Evolutionary conservation across 108 stramenopile species (phyloP).

Genomic region (Pseudonitzschia delicatissima): DNA sequence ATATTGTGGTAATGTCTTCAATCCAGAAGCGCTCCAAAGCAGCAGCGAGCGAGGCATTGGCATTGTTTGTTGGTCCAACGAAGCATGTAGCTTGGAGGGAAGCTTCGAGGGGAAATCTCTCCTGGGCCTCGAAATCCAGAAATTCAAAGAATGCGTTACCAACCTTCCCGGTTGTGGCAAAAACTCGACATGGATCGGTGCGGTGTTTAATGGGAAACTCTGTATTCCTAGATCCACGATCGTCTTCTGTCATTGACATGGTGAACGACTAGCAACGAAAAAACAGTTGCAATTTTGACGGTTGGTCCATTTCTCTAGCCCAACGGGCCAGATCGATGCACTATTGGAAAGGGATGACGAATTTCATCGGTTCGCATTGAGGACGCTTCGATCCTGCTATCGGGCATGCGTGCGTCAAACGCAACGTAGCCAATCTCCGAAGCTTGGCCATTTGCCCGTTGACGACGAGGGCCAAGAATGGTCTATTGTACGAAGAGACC

Average conservation of each 20-base stretch:
- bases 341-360: constrained; percentile 14
- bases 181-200: constrained; percentile 24
- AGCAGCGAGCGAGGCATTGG: constrained; percentile 7
- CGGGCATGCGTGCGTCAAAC: constrained; percentile 13
- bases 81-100: constrained; percentile 22
- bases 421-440: constrained; percentile 9
- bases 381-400: constrained; percentile 16
- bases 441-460: not conserved
- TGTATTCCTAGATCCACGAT: constrained; percentile 17
- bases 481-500: constrained; percentile 21
- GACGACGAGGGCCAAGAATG: not conserved
- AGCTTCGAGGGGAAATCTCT: not conserved
- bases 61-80: constrained; percentile 37
- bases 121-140: constrained; percentile 13
- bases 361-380: constrained; percentile 11
- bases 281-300: not conserved
- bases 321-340: not conserved
- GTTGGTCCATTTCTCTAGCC: constrained; percentile 4
- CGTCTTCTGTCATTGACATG: not conserved
- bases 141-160: not conserved
- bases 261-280: not conserved
- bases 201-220: constrained; percentile 32
- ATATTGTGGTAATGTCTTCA: not conserved
- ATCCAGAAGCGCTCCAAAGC: not conserved
- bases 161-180: constrained; percentile 12